These are phyloP conservation scores for Antarctomyces pellizariae DNA, from an alignment of 495 filamentous ascomycete species.

Conservation along the genomic window DNA sequence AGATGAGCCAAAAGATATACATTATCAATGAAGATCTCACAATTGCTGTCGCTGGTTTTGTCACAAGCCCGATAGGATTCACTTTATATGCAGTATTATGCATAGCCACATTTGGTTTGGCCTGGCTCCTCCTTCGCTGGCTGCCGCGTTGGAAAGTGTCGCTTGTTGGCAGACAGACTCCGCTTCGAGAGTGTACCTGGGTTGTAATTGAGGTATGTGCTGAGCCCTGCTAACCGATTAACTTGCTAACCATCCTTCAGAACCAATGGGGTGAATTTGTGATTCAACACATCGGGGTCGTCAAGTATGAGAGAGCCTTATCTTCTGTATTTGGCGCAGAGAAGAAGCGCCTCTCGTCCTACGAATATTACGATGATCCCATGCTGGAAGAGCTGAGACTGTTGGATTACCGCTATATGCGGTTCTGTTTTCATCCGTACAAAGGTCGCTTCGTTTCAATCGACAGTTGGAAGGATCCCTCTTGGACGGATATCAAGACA, in stretches of 20 bases:
- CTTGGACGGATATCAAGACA: slow-evolving; percentile 54
- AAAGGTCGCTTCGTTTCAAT: slow-evolving; percentile 70
- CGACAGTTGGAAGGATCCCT: slow-evolving; percentile 80
- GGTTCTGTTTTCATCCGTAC: slow-evolving; percentile 73
- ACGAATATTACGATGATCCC: slow-evolving; percentile 60
- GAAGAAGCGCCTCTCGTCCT: slow-evolving; percentile 26
- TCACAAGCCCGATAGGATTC: slow-evolving; percentile 43
- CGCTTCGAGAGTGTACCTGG: slow-evolving; percentile 60
- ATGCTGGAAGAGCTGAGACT: slow-evolving; percentile 43
- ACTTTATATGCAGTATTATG: slow-evolving; percentile 45
- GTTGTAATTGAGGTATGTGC: slow-evolving; percentile 55
- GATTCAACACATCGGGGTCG: slow-evolving; percentile 37
- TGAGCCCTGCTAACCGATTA: slow-evolving; percentile 1
- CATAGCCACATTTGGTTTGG: slow-evolving; percentile 45
- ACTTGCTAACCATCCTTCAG: slow-evolving; percentile 12
- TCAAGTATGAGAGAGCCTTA: slow-evolving; percentile 54
- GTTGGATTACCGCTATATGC: slow-evolving; percentile 80
- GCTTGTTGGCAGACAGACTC: slow-evolving; percentile 40
- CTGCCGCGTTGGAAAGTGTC: slow-evolving; percentile 66
- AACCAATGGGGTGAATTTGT: slow-evolving; percentile 91
- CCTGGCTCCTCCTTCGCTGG: slow-evolving; percentile 73
- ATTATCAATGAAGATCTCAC: slow-evolving; percentile 85
- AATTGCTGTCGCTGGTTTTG: slow-evolving; percentile 77
- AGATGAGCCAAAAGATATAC: slow-evolving; percentile 67
- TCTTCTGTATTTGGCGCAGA: slow-evolving; percentile 67